phyloP scores from a whole-genome alignment of 805 yeast genomes.

The Candida montana region DNA sequence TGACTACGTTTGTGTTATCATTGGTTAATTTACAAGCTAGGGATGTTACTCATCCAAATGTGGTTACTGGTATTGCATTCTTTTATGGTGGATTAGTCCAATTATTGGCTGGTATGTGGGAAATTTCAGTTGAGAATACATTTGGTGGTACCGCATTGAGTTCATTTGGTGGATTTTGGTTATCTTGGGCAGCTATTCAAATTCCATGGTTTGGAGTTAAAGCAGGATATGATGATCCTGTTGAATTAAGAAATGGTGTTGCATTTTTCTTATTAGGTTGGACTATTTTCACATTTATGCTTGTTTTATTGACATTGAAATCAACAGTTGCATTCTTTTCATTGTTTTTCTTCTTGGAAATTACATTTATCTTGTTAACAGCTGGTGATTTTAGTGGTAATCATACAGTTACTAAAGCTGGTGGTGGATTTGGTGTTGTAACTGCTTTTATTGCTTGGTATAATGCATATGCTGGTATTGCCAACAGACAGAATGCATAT shows the following conservation, averaged over 20 bases:
- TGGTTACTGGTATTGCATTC: constrained; percentile 51
- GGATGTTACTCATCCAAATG: constrained; percentile 45
- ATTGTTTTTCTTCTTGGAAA: constrained; percentile 45
- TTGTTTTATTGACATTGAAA: constrained; percentile 50
- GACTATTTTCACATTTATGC: constrained; percentile 54
- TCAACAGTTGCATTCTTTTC: constrained; percentile 61
- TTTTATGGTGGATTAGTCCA: constrained; percentile 63
- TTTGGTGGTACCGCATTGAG: constrained; percentile 63
- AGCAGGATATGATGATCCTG: constrained; percentile 41
- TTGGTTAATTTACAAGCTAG: constrained; percentile 50
- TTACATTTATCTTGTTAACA: constrained; percentile 52
- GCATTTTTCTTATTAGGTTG: constrained; percentile 60
- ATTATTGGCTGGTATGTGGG: constrained; percentile 63
- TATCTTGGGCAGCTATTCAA: constrained; percentile 55
- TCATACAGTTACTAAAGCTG: constrained; percentile 41
- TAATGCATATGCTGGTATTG: constrained; percentile 57
- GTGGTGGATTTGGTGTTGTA: constrained; percentile 51
- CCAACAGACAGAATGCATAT: constrained; percentile 50
- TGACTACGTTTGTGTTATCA: constrained; percentile 57
- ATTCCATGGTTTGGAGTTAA: constrained; percentile 56
- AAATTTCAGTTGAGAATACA: constrained; percentile 55
- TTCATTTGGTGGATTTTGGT: constrained; percentile 69
- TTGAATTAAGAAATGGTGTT: constrained; percentile 41
- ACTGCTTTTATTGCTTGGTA: constrained; percentile 54
- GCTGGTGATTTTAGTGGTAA: constrained; percentile 45